These are phyloP conservation scores for Cryptococcus sp. DNA, from an alignment of 1,284 basidiomycete genomes.

Conservation along the genomic window DNA sequence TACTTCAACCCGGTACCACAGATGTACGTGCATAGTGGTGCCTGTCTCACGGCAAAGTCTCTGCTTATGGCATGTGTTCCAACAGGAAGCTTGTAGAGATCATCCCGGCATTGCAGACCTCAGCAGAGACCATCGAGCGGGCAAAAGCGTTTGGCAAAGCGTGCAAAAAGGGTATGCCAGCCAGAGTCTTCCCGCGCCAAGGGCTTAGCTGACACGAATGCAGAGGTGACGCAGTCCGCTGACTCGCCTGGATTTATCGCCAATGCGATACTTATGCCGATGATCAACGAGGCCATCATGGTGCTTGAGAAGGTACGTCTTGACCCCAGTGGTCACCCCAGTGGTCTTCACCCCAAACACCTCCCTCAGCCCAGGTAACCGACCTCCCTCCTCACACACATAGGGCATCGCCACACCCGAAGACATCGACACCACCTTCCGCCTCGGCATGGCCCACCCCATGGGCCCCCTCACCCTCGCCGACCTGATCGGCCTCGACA, in stretches of 20 bases:
- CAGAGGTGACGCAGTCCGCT: slow-evolving; percentile 80
- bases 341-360: no score
- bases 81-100: slow-evolving; percentile 82
- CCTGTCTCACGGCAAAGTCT: neutral
- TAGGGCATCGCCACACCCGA: slow-evolving; percentile 85
- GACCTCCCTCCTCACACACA: no score
- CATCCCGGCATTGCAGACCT: slow-evolving; percentile 89
- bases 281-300: slow-evolving; percentile 75
- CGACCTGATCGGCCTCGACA: slow-evolving; percentile 88
- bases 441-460: slow-evolving; percentile 91
- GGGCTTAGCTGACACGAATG: slow-evolving; percentile 1
- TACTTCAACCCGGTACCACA: slow-evolving; percentile 96
- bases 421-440: slow-evolving; percentile 91
- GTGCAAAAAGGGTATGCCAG: slow-evolving; percentile 76
- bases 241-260: slow-evolving; percentile 77
- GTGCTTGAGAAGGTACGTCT: slow-evolving; percentile 71
- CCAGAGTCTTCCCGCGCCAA: neutral
- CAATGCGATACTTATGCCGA: slow-evolving; percentile 51
- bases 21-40: slow-evolving; percentile 55
- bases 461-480: slow-evolving; percentile 88
- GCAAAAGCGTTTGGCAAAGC: slow-evolving; percentile 78
- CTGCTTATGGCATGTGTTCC: neutral
- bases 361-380: no score
- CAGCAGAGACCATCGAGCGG: slow-evolving; percentile 67
- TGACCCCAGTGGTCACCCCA: neutral